Percentiles rank a stretch among this genome's conserved stretches.
Conservation (phyloP, 345 rosid species). For the Bruguiera parviflora region DNA sequence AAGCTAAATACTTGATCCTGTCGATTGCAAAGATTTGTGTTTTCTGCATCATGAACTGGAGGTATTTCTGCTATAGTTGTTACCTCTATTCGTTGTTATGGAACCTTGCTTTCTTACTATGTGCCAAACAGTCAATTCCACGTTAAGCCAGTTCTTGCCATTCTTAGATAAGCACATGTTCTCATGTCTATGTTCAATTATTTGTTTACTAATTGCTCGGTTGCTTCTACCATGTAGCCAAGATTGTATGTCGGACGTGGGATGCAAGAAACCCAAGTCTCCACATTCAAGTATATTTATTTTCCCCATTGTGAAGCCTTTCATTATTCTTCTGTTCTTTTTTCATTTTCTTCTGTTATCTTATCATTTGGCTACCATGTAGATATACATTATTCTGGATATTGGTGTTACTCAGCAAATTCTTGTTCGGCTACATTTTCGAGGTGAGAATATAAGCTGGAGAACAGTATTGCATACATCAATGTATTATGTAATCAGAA, state of each 20-base stretch:
- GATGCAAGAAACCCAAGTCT: constrained; percentile 92
- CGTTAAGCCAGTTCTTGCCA: neutral
- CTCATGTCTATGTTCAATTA: neutral
- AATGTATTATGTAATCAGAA: no score
- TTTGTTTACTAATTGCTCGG: neutral
- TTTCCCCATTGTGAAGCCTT: constrained; percentile 21
- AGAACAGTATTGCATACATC: neutral
- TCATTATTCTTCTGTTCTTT: constrained; percentile 15
- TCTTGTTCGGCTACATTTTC: constrained; percentile 74
- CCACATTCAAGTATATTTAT: constrained; percentile 67
- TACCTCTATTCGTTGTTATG: neutral
- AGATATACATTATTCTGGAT: constrained; percentile 89
- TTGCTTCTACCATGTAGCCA: constrained; percentile 51
- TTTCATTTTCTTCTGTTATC: constrained; percentile 1
- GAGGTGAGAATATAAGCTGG: constrained; percentile 51
- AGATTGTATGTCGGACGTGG: constrained; percentile 85
- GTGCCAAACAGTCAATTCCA: neutral
- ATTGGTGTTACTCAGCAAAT: constrained; percentile 68
- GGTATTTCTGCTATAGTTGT: neutral
- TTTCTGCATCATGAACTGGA: no score
- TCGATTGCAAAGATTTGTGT: neutral
- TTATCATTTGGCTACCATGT: constrained; percentile 18
- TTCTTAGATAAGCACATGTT: neutral
- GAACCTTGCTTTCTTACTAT: neutral
- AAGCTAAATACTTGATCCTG: neutral